Evolutionary conservation across 75 land plant genomes (phyloP), one percentile per base, ranked within the genome.

Genomic region (Larix kaempferi): DNA sequence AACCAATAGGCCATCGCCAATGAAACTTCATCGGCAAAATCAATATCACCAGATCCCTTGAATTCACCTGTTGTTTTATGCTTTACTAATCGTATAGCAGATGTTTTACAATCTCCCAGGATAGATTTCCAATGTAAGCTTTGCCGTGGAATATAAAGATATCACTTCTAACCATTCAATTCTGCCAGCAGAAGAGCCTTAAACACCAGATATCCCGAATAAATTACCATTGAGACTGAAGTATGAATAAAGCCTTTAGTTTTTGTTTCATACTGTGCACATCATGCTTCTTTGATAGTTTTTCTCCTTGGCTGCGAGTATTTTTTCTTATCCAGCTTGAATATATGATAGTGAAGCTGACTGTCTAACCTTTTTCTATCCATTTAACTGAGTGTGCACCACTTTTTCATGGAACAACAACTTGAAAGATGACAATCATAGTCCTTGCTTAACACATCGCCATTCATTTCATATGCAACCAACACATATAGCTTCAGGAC

Each of bases 1-100:
- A n/a, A n/a, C n/a, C n/a, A n/a, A n/a, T n/a, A 54, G 56, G 99
- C 98, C 64, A 66, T 84, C 26, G 77, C 85, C 4, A 94, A 54
- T 0, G 99, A 94, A 4, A 80, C 77, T 57, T 83, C 89, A 66
- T 97, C 94, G 22, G 85, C 80, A 76, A 97, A 97, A 79, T 97
- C 98, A 25, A 92, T 85, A 78, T 97, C 98, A 11, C 88, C 99
- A 78, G 87, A 92, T 5, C 95, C 93, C 56, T 79, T 76, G 79
- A 97, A 97, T 33, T 92, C 98, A 6, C 90, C 91, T 2, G 98
- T 89, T 13, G 79, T 83, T 60, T 94, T 97, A 74, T 94, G 89
- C 80, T 6, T 75, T 1, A 93, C 98, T 59, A 92, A 86, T 2
- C 98, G 85, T 55, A 97, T 87, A 7, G 86, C 74, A 22, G 86